Conservation (phyloP, 2,329 filamentous ascomycete species). For the Stylonectria norvegica region DNA sequence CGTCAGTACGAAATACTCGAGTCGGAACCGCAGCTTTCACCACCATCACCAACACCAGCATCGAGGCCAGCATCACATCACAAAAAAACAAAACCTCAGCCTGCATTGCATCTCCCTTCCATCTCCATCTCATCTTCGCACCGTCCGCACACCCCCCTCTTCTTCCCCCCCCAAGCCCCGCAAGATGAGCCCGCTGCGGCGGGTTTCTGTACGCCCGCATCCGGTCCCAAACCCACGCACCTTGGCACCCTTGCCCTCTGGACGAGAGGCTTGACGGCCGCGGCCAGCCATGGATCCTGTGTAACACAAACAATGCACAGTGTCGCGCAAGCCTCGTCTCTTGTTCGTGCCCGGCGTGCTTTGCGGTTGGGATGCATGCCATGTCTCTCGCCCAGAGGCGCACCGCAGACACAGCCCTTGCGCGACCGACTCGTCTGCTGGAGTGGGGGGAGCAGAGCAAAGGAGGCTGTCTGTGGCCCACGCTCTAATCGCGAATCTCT, state of each 20-base stretch:
- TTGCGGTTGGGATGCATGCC: constrained; percentile 11
- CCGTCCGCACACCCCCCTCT: too few relatives aligned
- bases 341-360: constrained; percentile 17
- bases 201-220: neutral
- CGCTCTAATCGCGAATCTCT: too few relatives aligned
- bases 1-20: too few relatives aligned
- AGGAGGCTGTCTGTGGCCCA: too few relatives aligned
- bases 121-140: too few relatives aligned
- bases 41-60: too few relatives aligned
- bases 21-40: too few relatives aligned
- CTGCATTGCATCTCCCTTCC: too few relatives aligned
- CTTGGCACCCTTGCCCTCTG: constrained; percentile 5
- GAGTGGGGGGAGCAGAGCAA: too few relatives aligned
- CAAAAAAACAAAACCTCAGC: too few relatives aligned
- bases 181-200: neutral
- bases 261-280: constrained; percentile 12
- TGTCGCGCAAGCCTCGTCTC: constrained; percentile 25
- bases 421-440: constrained; percentile 11
- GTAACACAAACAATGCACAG: constrained; percentile 25
- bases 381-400: constrained; percentile 16
- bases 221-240: constrained; percentile 3
- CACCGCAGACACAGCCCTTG: constrained; percentile 12
- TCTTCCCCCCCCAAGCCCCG: too few relatives aligned
- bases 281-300: constrained; percentile 9
- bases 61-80: too few relatives aligned